phyloP scores from a whole-genome alignment of 2,329 filamentous ascomycete species.

The Cladosporium velox region DNA sequence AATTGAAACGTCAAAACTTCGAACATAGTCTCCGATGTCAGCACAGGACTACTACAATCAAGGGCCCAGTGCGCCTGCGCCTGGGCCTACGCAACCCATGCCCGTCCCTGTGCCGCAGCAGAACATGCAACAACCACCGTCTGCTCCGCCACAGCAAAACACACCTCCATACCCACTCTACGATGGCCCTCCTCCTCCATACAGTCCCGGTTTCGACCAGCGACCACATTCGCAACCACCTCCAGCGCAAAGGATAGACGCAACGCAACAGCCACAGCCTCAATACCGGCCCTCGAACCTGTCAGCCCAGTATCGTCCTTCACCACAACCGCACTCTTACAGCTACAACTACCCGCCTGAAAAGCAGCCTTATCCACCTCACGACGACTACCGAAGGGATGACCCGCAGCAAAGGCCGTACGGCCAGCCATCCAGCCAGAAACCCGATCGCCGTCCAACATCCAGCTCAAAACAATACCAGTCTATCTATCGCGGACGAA shows the following conservation, averaged over 20 bases:
- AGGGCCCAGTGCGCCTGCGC: conserved; percentile 16
- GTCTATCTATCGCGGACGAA: conserved; percentile 17
- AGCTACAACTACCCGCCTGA: conserved; percentile 34
- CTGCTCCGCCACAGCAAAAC: conserved; percentile 12
- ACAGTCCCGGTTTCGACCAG: conserved; percentile 12
- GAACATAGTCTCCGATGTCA: conserved; percentile 16
- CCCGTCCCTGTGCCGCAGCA: conserved; percentile 14
- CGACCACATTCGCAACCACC: conserved; percentile 23
- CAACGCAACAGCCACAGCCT: conserved; percentile 1
- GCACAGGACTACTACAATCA: conserved; percentile 23
- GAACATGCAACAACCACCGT: conserved; percentile 7
- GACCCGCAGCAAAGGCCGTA: conserved; percentile 26
- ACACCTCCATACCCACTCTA: conserved; percentile 23
- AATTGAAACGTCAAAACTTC: not conserved
- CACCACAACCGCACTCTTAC: conserved; percentile 23
- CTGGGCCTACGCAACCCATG: conserved; percentile 14
- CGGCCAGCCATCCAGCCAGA: conserved; percentile 4
- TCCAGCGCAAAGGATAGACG: conserved; percentile 10
- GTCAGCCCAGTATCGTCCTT: conserved; percentile 15
- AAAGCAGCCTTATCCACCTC: conserved; percentile 29
- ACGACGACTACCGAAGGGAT: conserved; percentile 26
- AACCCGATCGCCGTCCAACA: conserved; percentile 12
- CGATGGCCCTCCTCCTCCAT: conserved; percentile 23
- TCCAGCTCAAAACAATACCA: conserved; percentile 9
- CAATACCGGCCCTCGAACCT: conserved; percentile 16